Percentiles rank a stretch among this genome's conserved stretches.
Evolutionary conservation across 495 filamentous ascomycete genomes (phyloP).

Genomic region (Evansstolkia leycettana): DNA sequence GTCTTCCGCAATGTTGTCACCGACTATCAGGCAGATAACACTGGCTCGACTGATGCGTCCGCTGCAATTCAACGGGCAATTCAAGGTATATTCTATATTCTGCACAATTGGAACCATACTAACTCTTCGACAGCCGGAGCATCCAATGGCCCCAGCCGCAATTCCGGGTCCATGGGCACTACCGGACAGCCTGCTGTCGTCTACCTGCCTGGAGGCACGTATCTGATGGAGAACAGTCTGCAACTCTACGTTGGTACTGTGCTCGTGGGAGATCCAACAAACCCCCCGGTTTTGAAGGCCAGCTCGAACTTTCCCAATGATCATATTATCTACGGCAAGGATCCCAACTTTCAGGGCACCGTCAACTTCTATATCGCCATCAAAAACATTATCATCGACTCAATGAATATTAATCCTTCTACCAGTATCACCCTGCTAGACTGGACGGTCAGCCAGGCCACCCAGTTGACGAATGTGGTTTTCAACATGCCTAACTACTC

Average conservation of each 20-base stretch:
- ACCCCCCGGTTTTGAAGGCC: conserved; percentile 26
- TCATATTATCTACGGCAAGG: conserved; percentile 23
- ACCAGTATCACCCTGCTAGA: conserved; percentile 22
- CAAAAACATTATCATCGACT: conserved; percentile 30
- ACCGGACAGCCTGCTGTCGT: conserved; percentile 38
- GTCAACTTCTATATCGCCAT: conserved; percentile 31
- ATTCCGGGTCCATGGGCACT: conserved; percentile 21
- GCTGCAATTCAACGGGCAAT: conserved; percentile 20
- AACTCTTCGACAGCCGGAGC: conserved; percentile 10
- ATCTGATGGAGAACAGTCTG: conserved; percentile 25
- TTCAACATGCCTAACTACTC: conserved; percentile 50
- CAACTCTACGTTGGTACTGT: conserved; percentile 32
- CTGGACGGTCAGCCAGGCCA: conserved; percentile 61
- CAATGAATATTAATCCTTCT: conserved; percentile 13
- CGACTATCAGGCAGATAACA: conserved; percentile 21
- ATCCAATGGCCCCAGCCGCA: conserved; percentile 13
- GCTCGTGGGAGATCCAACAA: conserved; percentile 28
- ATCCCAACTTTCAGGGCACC: conserved; percentile 20
- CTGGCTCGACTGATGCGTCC: conserved; percentile 12
- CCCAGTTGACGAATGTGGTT: conserved; percentile 58
- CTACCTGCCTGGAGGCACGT: conserved; percentile 36
- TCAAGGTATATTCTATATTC: conserved; percentile 8
- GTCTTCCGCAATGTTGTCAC: conserved; percentile 25
- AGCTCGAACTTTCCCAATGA: conserved; percentile 16
- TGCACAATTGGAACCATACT: not conserved